Percentiles rank a stretch among this genome's conserved stretches.
phyloP scores from a whole-genome alignment of 495 filamentous ascomycete genomes.

The Aspergillus campestris region DNA sequence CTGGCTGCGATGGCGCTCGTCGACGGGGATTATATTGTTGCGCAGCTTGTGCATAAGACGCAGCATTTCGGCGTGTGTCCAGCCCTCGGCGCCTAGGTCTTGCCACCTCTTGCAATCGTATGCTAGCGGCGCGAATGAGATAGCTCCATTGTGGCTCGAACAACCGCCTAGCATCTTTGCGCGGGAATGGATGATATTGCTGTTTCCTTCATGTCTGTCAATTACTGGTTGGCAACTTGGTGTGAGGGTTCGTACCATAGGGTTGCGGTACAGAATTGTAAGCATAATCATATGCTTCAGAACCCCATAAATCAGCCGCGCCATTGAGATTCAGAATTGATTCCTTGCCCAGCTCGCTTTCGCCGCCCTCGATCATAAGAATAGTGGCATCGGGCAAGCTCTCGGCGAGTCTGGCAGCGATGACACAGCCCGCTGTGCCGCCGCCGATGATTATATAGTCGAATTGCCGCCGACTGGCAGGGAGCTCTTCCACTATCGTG shows the following conservation, averaged over 20 bases:
- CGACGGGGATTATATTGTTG: conserved; percentile 73
- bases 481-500: too few relatives aligned
- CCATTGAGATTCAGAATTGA: conserved; percentile 53
- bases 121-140: conserved; percentile 75
- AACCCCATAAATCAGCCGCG: conserved; percentile 63
- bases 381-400: conserved; percentile 58
- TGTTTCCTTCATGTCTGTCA: conserved; percentile 49
- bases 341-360: conserved; percentile 77
- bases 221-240: conserved; percentile 1
- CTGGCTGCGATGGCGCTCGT: conserved; percentile 68
- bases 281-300: neutral
- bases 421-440: conserved; percentile 80
- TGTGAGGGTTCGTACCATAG: neutral
- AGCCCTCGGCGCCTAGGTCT: conserved; percentile 61
- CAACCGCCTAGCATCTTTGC: conserved; percentile 82
- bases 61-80: conserved; percentile 70
- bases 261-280: neutral
- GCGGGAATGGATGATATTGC: conserved; percentile 72
- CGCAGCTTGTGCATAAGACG: conserved; percentile 65
- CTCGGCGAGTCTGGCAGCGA: conserved; percentile 61
- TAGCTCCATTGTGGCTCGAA: conserved; percentile 79
- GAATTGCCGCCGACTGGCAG: neutral
- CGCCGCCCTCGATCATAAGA: conserved; percentile 60
- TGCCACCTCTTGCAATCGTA: conserved; percentile 72
- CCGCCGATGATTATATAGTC: conserved; percentile 85